A percentile compares a stretch with the other conserved stretches of the same genome.
phyloP scores from a whole-genome alignment of 2,329 filamentous ascomycete genomes.

The Sordariomycetes sp. region DNA sequence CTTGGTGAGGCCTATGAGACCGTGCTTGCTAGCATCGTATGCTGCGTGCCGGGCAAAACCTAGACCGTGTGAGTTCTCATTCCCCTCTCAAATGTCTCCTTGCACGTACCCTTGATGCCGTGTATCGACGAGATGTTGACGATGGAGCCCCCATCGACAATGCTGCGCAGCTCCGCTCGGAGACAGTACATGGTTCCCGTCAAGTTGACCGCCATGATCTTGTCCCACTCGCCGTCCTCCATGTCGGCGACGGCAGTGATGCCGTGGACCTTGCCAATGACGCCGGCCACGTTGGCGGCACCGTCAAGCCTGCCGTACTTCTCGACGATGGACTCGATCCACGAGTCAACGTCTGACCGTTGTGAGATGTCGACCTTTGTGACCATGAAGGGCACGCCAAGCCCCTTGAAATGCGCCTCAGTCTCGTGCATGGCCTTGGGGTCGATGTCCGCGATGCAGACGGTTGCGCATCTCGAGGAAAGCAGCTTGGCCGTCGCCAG shows the following conservation, averaged over 20 bases:
- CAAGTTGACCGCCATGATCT: conserved; percentile 34
- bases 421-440: conserved; percentile 18
- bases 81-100: not conserved
- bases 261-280: conserved; percentile 34
- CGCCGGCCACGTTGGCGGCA: conserved; percentile 43
- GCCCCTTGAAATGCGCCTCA: conserved; percentile 16
- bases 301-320: conserved; percentile 41
- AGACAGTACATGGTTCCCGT: conserved; percentile 40
- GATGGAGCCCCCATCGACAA: conserved; percentile 44
- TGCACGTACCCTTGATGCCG: conserved; percentile 22
- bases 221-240: conserved; percentile 35
- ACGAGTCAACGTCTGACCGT: conserved; percentile 35
- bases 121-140: conserved; percentile 47
- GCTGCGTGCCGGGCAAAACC: conserved; percentile 20
- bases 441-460: conserved; percentile 26
- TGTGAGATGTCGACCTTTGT: conserved; percentile 36
- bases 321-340: conserved; percentile 33
- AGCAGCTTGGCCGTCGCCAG: conserved; percentile 29
- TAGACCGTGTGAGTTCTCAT: conserved; percentile 1
- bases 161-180: conserved; percentile 29
- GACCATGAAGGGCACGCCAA: conserved; percentile 17
- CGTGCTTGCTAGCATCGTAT: conserved; percentile 24
- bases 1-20: conserved; percentile 21
- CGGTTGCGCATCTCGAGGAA: conserved; percentile 21
- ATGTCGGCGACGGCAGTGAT: conserved; percentile 27